phyloP scores from a whole-genome alignment of 2,329 filamentous ascomycete genomes.

The Lasiodiplodia sp. region DNA sequence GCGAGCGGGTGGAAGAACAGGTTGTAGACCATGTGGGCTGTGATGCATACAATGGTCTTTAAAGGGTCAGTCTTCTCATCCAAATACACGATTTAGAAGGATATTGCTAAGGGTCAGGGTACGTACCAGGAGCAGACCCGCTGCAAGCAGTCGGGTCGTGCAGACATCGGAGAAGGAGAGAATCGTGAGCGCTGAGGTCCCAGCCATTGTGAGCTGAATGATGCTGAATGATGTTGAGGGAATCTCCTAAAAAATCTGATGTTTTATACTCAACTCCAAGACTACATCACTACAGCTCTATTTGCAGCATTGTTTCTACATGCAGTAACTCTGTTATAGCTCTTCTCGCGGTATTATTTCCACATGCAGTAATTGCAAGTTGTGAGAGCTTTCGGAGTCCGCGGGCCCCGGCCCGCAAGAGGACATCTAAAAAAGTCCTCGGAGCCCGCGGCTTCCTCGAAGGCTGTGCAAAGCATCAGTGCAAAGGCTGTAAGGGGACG shows the following conservation, averaged over 20 bases:
- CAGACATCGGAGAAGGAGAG: background rate
- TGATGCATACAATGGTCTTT: background rate
- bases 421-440: background rate
- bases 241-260: too few species aligned
- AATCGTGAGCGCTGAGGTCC: background rate
- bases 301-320: too few species aligned
- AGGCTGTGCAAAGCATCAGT: background rate
- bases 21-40: background rate
- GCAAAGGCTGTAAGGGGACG: background rate
- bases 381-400: background rate
- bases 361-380: background rate
- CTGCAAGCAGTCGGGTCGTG: background rate
- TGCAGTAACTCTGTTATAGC: too few species aligned
- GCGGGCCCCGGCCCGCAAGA: background rate
- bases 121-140: background rate
- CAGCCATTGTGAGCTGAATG: background rate
- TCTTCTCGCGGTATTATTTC: background rate
- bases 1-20: slow-evolving; percentile 4
- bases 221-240: too few species aligned
- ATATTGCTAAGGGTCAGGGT: background rate
- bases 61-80: background rate
- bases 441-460: background rate
- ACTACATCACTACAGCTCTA: background rate
- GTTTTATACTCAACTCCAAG: background rate
- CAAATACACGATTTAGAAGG: background rate